Conservation (phyloP, 2,329 filamentous ascomycete genomes). For the Stachybotrys echinatus region DNA sequence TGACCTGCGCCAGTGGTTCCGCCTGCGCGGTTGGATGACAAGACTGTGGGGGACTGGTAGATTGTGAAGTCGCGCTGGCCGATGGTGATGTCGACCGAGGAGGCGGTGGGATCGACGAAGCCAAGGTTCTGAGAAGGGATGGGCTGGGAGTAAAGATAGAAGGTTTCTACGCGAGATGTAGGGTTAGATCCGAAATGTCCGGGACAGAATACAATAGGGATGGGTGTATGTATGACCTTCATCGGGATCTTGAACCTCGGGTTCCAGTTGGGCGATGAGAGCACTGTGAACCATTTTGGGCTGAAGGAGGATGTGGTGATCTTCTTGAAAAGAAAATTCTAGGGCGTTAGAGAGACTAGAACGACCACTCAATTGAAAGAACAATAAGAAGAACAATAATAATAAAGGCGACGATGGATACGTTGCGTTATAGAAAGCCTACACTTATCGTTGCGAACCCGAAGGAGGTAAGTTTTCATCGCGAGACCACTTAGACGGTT, state of each 20-base stretch:
- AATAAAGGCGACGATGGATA: too few relatives aligned
- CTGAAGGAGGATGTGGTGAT: too few relatives aligned
- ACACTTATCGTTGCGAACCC: too few relatives aligned
- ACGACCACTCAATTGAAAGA: too few relatives aligned
- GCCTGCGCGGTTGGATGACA: conserved; percentile 68
- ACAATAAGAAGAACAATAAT: too few relatives aligned
- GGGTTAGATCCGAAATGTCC: not conserved
- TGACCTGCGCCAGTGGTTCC: conserved; percentile 50
- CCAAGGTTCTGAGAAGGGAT: conserved; percentile 75
- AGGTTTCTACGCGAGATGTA: conserved; percentile 63
- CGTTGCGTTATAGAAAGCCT: too few relatives aligned
- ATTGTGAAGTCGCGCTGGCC: conserved; percentile 67
- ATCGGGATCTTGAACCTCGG: conserved; percentile 42
- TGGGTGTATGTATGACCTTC: conserved; percentile 30
- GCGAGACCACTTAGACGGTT: too few relatives aligned
- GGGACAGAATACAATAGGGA: not conserved
- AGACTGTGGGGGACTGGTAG: conserved; percentile 75
- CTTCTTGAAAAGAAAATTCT: too few relatives aligned
- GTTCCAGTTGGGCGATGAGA: conserved; percentile 28
- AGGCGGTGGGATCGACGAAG: conserved; percentile 70
- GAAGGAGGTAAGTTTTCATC: too few relatives aligned
- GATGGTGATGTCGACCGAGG: conserved; percentile 61
- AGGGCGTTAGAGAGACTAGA: too few relatives aligned
- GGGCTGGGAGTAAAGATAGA: conserved; percentile 74
- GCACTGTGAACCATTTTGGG: conserved; percentile 9